A percentile compares a stretch with the other conserved stretches of the same genome.
Conservation (phyloP, 257 asterid species). For the Misopates orontium region DNA sequence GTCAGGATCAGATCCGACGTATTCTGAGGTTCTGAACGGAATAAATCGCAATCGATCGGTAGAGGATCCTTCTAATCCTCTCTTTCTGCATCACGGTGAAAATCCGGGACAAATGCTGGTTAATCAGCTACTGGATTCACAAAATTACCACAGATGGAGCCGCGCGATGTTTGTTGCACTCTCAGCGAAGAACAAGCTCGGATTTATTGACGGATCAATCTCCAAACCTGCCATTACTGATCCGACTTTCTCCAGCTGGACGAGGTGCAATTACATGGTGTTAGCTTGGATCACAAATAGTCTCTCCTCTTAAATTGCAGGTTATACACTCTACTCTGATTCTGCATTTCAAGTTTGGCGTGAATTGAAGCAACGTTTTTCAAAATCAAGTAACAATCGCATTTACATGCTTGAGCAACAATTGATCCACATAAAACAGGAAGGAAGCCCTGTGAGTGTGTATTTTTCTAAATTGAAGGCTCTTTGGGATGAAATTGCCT, state of each 20-base stretch:
- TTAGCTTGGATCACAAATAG: background rate
- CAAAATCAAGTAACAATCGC: background rate
- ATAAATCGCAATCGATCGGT: background rate
- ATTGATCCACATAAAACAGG: background rate
- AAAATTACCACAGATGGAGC: background rate
- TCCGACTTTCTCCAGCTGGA: background rate
- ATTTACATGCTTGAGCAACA: background rate
- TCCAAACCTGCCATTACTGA: background rate
- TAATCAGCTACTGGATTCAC: background rate
- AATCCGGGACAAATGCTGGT: background rate
- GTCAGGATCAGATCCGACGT: too few relatives aligned
- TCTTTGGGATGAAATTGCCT: too few relatives aligned
- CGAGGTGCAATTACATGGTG: background rate
- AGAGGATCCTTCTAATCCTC: background rate
- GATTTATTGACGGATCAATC: background rate
- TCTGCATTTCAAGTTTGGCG: background rate
- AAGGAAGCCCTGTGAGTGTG: too few relatives aligned
- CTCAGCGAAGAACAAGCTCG: background rate
- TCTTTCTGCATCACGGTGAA: background rate
- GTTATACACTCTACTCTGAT: background rate
- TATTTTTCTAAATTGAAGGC: too few relatives aligned
- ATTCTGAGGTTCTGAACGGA: too few relatives aligned
- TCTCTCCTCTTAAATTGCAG: background rate
- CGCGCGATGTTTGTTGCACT: background rate
- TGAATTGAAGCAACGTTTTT: background rate